Conservation (phyloP, 345 rosid species). For the Crucihimalaya himalaica region DNA sequence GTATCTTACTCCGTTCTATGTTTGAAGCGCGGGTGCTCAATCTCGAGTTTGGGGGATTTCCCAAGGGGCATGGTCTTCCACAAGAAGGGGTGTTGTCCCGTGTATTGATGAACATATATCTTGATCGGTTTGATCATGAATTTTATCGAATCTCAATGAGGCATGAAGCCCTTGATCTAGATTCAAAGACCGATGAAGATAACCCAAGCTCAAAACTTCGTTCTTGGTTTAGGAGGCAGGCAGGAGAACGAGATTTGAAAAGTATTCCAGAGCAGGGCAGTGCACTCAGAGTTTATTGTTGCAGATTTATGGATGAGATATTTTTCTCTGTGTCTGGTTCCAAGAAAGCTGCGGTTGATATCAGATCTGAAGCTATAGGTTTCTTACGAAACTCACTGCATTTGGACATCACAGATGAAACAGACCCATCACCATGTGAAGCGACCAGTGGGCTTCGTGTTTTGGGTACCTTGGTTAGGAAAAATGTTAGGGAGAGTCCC, state of each 20-base stretch:
- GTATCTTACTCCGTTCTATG: slow-evolving; percentile 58
- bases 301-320: slow-evolving; percentile 86
- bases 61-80: slow-evolving; percentile 95
- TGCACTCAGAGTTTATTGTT: slow-evolving; percentile 58
- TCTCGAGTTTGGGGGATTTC: slow-evolving; percentile 86
- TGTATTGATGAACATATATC: slow-evolving; percentile 78
- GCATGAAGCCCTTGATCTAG: slow-evolving; percentile 68
- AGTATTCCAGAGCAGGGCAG: slow-evolving; percentile 28
- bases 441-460: slow-evolving; percentile 61
- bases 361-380: slow-evolving; percentile 55
- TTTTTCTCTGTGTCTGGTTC: slow-evolving; percentile 75
- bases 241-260: slow-evolving; percentile 51
- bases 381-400: slow-evolving; percentile 54
- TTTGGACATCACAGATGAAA: slow-evolving; percentile 54
- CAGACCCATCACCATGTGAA: slow-evolving; percentile 48
- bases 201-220: slow-evolving; percentile 64
- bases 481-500: slow-evolving; percentile 58
- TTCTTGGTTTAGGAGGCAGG: slow-evolving; percentile 75
- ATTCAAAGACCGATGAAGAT: slow-evolving; percentile 31
- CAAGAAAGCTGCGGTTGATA: slow-evolving; percentile 53
- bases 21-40: slow-evolving; percentile 70
- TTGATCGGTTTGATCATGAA: slow-evolving; percentile 70
- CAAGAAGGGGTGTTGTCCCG: slow-evolving; percentile 90
- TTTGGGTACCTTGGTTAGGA: slow-evolving; percentile 65
- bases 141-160: slow-evolving; percentile 70